Conservation (phyloP, 768 basidiomycete genomes). For the Psilocybe tampanensis region DNA sequence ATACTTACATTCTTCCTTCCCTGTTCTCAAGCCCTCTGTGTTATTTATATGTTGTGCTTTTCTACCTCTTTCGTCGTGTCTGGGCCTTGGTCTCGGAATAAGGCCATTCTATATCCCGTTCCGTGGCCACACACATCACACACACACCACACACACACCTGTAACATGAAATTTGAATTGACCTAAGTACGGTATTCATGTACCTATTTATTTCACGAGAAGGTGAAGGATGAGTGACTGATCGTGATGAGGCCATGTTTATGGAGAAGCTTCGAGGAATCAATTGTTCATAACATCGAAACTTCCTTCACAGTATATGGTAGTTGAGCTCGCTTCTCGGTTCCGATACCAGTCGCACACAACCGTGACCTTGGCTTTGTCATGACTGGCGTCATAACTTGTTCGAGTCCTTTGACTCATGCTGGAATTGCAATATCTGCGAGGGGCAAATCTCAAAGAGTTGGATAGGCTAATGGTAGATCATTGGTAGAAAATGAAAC, state of each 20-base stretch:
- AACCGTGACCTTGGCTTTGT: too few relatives aligned
- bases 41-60: neutral
- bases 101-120: neutral
- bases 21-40: neutral
- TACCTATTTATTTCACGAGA: too few relatives aligned
- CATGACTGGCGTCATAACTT: too few relatives aligned
- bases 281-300: neutral
- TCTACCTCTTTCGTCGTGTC: neutral
- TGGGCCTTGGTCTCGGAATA: neutral
- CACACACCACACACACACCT: too few relatives aligned
- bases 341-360: neutral
- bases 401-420: too few relatives aligned
- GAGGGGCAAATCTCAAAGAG: too few relatives aligned
- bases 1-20: neutral
- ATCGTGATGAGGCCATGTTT: neutral
- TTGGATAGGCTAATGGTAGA: too few relatives aligned
- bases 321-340: neutral
- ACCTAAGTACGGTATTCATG: too few relatives aligned
- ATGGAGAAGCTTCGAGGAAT: neutral
- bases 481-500: too few relatives aligned
- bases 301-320: neutral
- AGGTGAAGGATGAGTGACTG: too few relatives aligned
- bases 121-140: neutral
- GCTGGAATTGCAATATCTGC: too few relatives aligned
- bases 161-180: too few relatives aligned